phyloP scores from a whole-genome alignment of 2,329 filamentous ascomycete genomes.

The Scleromitrula shiraiana region DNA sequence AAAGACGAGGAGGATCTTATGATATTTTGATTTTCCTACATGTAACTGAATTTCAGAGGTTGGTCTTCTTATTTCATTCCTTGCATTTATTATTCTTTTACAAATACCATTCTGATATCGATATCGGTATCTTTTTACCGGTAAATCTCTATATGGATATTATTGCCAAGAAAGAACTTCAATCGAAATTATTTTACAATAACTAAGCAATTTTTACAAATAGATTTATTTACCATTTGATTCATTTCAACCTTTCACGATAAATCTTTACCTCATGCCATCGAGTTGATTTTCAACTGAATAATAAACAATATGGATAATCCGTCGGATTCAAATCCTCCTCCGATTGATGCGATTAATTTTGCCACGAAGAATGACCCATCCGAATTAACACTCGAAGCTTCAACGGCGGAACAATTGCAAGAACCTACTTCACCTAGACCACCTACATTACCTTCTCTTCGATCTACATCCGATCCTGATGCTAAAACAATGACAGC shows the following conservation, averaged over 20 bases:
- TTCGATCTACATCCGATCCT: slow-evolving; percentile 53
- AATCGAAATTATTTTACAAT: no score
- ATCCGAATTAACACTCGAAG: slow-evolving; percentile 11
- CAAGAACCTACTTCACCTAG: slow-evolving; percentile 34
- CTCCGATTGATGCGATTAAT: slow-evolving; percentile 21
- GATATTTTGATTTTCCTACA: no score
- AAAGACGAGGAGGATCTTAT: no score
- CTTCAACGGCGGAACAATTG: slow-evolving; percentile 13
- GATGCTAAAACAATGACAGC: slow-evolving; percentile 56
- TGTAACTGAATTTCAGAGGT: no score
- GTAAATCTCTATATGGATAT: no score
- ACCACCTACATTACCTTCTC: slow-evolving; percentile 36
- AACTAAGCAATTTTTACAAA: no score
- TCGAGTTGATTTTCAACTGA: not conserved
- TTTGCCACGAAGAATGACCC: slow-evolving; percentile 11
- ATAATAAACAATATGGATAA: not conserved
- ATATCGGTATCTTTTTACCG: no score
- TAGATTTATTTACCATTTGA: no score
- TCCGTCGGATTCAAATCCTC: not conserved
- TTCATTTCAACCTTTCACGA: not conserved
- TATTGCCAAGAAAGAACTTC: no score
- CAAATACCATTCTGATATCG: no score
- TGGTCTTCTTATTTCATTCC: no score
- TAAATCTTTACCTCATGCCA: slow-evolving; percentile 5
- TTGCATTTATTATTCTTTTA: no score